Percentiles rank a stretch among this genome's conserved stretches.
These are phyloP conservation scores for Aspergillaceae sp. DNA, from an alignment of 2,329 filamentous ascomycete species.

Conservation along the genomic window DNA sequence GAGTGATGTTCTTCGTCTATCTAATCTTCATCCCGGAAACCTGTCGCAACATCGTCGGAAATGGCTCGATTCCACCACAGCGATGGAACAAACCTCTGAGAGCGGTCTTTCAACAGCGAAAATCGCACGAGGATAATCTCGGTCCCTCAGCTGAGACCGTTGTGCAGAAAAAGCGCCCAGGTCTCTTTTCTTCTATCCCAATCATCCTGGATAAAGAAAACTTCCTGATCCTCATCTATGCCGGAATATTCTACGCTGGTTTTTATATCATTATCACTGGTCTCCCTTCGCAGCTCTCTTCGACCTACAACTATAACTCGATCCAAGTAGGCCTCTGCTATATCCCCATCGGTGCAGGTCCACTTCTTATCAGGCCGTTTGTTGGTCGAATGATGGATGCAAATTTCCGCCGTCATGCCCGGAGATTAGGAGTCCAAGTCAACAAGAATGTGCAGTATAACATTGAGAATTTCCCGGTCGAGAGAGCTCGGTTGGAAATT, in stretches of 20 bases:
- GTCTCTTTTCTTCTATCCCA: background rate
- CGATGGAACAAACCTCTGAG: constrained; percentile 17
- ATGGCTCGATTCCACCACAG: constrained; percentile 20
- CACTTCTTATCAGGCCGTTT: background rate
- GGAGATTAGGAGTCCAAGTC: background rate
- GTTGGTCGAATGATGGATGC: background rate
- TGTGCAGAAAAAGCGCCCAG: too few species aligned
- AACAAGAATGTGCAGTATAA: background rate
- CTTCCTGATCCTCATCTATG: background rate
- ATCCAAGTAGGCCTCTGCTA: background rate
- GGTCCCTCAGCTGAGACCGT: background rate
- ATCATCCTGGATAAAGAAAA: background rate
- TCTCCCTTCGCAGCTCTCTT: background rate
- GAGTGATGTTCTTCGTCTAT: constrained; percentile 18
- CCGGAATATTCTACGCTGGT: background rate
- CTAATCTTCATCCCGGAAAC: constrained; percentile 30
- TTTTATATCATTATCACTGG: background rate
- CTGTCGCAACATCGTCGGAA: constrained; percentile 24
- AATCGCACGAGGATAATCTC: background rate
- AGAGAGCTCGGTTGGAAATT: background rate
- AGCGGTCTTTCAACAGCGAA: background rate
- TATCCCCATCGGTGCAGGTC: background rate
- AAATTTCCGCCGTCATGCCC: background rate
- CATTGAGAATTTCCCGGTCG: background rate
- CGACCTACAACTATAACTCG: background rate